Base-by-base conservation (phyloP, 2,329 filamentous ascomycete genomes). In the Calycina herbarum region DNA sequence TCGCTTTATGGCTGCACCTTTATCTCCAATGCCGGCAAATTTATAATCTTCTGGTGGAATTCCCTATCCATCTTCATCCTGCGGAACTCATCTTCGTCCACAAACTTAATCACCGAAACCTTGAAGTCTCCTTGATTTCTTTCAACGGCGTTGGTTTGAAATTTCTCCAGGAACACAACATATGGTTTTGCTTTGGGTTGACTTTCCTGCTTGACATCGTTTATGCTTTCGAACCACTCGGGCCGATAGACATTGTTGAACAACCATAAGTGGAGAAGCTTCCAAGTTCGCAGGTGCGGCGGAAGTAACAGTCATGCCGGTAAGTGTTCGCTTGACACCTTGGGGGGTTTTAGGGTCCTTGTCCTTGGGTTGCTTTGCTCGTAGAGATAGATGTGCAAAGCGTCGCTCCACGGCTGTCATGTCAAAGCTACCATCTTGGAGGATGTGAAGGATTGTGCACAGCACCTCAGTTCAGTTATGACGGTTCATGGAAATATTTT, bases 381-480 rank as follows among this genome's bases (percentile, higher is more conserved):
- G 92, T 54, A 97, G 82, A 2, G 95, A 97, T 5, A 99, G 84
- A 70, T 97, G 93, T 59, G 93, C 89, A 77, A 99, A 98, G 80
- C 94, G 98, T 72, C 94, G 89, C 78, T 99, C 95, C 31, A 99
- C 92, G 5, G 96, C 94, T 71, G 90, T 90, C 79, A 96, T 90
- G 78, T 99, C 95, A 6, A 90, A 89, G 75, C 93, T 98, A 57
- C 95, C 95, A 76, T 99, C 96, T 76, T 98, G 95, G 10, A 99
- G 84, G 69, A 99, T 96, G 68, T 95, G 92, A 10, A 99, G 85
- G 40, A 99, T 82, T 29, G 95, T 92, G 77, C 92, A 96, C 74
- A 99, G 89, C 40, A 99, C 93, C 77, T 99, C 95, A 2, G 94
- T 88, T 42, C 95, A 88, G 75, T 95, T 99, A 75, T 97, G 93